phyloP scores from a whole-genome alignment of 768 basidiomycete genomes.

The Suillus bovinus region DNA sequence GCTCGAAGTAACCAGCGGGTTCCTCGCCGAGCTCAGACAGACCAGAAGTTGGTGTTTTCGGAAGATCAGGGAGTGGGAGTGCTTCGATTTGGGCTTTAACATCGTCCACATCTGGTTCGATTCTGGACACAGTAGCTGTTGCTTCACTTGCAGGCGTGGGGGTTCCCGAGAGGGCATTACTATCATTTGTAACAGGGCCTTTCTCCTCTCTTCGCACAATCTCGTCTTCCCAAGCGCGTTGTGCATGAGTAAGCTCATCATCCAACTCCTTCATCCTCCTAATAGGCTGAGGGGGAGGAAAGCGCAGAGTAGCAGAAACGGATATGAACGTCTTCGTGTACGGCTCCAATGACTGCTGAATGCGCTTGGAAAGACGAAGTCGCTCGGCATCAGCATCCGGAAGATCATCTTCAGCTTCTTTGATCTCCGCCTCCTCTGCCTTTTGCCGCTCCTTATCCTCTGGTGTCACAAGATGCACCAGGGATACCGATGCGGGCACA shows the following conservation, averaged over 20 bases:
- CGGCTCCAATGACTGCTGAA: conserved; percentile 79
- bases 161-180: conserved; percentile 25
- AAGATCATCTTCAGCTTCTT: conserved; percentile 47
- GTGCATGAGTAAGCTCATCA: conserved; percentile 65
- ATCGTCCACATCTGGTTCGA: conserved; percentile 40
- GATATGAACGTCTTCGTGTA: conserved; percentile 90
- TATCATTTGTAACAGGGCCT: conserved; percentile 20
- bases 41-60: conserved; percentile 40
- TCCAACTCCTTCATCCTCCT: conserved; percentile 88
- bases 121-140: conserved; percentile 16
- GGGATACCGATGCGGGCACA: conserved; percentile 26
- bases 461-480: conserved; percentile 23
- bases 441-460: conserved; percentile 19
- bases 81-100: conserved; percentile 70
- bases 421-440: conserved; percentile 14
- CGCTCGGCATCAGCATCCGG: conserved; percentile 75
- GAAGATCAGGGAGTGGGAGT: conserved; percentile 36
- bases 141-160: conserved; percentile 31
- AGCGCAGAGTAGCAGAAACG: conserved; percentile 88
- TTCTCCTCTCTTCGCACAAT: conserved; percentile 76
- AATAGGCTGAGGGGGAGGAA: conserved; percentile 90
- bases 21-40: conserved; percentile 31
- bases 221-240: conserved; percentile 86
- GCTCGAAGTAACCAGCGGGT: conserved; percentile 45
- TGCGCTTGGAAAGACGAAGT: conserved; percentile 67